phyloP scores from a whole-genome alignment of 31 red algal species.

The Bonnemaisonia californica region DNA sequence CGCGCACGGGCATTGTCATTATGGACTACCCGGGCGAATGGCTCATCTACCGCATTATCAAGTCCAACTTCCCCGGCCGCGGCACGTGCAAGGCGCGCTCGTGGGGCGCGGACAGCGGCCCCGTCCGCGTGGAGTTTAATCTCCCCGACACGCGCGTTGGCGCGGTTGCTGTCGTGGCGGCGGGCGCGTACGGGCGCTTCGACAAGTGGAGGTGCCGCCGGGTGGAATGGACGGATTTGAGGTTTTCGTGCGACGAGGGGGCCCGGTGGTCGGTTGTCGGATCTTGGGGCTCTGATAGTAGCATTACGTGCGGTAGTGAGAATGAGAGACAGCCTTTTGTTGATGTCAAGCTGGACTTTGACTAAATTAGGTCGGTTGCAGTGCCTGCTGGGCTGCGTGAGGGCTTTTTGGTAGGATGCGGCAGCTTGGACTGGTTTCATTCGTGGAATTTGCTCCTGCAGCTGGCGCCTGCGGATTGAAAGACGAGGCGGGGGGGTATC shows the following conservation, averaged over 20 bases:
- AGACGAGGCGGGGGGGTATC: no score
- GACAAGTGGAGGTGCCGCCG: slow-evolving; percentile 38
- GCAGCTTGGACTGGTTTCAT: no score
- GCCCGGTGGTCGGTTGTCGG: slow-evolving; percentile 16
- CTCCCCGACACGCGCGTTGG: slow-evolving; percentile 28
- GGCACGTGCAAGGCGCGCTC: slow-evolving; percentile 7
- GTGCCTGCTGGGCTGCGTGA: no score
- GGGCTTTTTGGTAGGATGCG: no score
- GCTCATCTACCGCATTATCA: slow-evolving; percentile 41
- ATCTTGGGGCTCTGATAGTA: slow-evolving; percentile 44
- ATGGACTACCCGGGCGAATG: slow-evolving; percentile 55
- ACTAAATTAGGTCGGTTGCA: no score
- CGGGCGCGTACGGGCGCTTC: slow-evolving; percentile 30
- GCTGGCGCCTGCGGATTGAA: no score
- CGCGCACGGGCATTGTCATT: slow-evolving; percentile 27
- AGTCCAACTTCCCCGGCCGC: slow-evolving; percentile 22
- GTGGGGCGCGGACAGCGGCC: slow-evolving; percentile 13
- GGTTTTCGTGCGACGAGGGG: slow-evolving; percentile 17
- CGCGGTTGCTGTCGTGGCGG: slow-evolving; percentile 14
- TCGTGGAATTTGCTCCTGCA: no score
- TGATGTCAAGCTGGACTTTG: no score
- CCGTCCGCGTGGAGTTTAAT: slow-evolving; percentile 33
- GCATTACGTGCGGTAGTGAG: no score
- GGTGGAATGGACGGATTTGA: slow-evolving; percentile 40
- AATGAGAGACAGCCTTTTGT: no score